Evolutionary conservation across 768 basidiomycete species (phyloP), one percentile per base, ranked within the genome.

Genomic region (Omphalotus guepiniiformis): DNA sequence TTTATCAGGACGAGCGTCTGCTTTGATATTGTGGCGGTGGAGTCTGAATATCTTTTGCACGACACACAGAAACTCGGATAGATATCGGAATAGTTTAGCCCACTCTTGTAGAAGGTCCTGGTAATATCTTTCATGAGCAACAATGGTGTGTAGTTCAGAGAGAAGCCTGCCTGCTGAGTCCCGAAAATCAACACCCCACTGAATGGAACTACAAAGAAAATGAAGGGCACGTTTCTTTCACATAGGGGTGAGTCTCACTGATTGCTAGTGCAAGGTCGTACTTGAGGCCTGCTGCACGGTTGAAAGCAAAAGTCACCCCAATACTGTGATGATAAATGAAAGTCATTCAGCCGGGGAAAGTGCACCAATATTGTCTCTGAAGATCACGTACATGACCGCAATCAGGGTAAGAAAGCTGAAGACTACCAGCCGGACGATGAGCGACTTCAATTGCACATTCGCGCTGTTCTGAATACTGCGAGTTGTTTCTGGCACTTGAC

Each of bases 91-190:
- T 16, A 43, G 42, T 8, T 32, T 18, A 9, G 18, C 19, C 42
- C 42, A 43, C 8, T 18, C 13, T 15, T 32, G 42, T 18, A 43
- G 12, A 15, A 43, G 21, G 27, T 43, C 42, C 42, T 43, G 42
- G 6, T 15, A 42, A 11, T n/a, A n/a, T n/a, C n/a, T n/a, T n/a
- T n/a, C n/a, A n/a, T n/a, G n/a, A 8, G n/a, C 15, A 42, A 8
- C 9, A 18, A 19, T 38, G 21, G 21, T 18, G 15, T n/a, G 16
- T 38, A 38, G 21, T 8, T 18, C 7, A 7, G 40, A 3, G n/a
- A 27, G 25, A 11, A 8, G 13, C 6, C 15, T 25, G n/a, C 23
- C 15, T 26, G 29, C 23, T 43, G 42, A 30, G 8, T 43, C 15
- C 42, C 42, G n/a, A 43, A 43, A 16, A 43, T 16, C n/a, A 43